Base-by-base conservation (phyloP, 2,329 filamentous ascomycete species). In the Onygenales sp. region DNA sequence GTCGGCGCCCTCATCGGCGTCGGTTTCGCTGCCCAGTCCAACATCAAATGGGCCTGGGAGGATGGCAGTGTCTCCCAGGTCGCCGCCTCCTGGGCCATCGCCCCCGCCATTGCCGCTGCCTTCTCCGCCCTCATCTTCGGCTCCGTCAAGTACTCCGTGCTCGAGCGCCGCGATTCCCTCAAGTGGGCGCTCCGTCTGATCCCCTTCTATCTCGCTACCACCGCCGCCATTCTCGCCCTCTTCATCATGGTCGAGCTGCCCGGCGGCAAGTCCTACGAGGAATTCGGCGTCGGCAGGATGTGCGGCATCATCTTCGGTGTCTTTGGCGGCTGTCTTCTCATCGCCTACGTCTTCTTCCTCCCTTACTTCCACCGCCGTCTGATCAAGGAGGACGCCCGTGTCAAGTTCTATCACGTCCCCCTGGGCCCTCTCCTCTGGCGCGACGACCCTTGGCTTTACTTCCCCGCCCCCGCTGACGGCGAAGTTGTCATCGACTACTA, bases 181-280 rank as follows among this genome's bases (percentile, higher is more conserved):
- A 73, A 74, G 51, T 75, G 73, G 69, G 75, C 70, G 2, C 70
- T 80, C 63, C 70, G 68, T 47, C 64, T 75, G 37, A 73, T 76
- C 36, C 74, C 77, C 3, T 65, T 73, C 62, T 80, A 77, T 62
- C 72, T 78, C 50, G 70, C 75, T 47, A 58, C 73, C 48, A 77
- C 77, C 0, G 74, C 68, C 43, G 74, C 67, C 14, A 69, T 79
- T 49, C 72, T 77, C 43, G 74, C 76, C 4, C 69, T 87, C 63
- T 78, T 86, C 55, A 79, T 87, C 53, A 74, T 85, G 46, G 67
- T 77, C 54, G 71, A 75, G 58, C 65, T 67, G 4, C 73, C 71
- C 52, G 67, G 52, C 7, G 56, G 57, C 8, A 56, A 60, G 34
- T 59, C 59, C 9, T 59, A 65, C 8, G 65, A 67, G 42, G 61